Evolutionary conservation across 371 early-diverging fungal genomes (phyloP).

Genomic region (Mucor circinelloides): DNA sequence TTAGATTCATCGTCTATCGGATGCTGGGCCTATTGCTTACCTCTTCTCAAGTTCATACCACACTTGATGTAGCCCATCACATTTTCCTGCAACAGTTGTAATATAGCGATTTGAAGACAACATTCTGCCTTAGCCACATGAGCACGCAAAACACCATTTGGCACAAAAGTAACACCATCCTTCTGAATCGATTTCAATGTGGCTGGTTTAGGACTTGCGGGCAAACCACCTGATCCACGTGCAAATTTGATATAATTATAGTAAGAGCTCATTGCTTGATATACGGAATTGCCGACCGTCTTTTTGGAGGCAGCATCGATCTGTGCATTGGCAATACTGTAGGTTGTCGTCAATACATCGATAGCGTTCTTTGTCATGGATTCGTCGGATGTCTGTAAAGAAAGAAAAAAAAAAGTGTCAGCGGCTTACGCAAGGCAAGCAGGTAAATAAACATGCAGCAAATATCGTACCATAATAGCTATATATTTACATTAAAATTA

Average conservation of each 20-base stretch:
- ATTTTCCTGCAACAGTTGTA: conserved; percentile 62
- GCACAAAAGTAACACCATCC: conserved; percentile 42
- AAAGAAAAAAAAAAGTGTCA: background rate
- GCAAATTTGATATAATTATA: conserved; percentile 51
- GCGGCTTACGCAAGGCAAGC: background rate
- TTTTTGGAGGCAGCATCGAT: conserved; percentile 63
- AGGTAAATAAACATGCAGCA: background rate
- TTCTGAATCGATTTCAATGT: conserved; percentile 35
- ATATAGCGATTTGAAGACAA: conserved; percentile 60
- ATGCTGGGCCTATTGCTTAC: conserved; percentile 27
- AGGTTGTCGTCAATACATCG: conserved; percentile 51
- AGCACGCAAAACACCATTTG: conserved; percentile 65
- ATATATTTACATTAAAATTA: conserved; percentile 12
- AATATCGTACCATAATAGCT: conserved; percentile 37
- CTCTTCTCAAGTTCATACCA: conserved; percentile 64
- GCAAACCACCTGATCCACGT: conserved; percentile 36
- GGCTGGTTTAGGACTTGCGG: conserved; percentile 45
- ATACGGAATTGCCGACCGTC: conserved; percentile 45
- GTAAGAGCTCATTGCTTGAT: conserved; percentile 43
- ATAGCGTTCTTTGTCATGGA: conserved; percentile 59
- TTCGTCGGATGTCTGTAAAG: conserved; percentile 54
- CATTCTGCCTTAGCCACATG: conserved; percentile 65
- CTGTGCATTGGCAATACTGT: conserved; percentile 60
- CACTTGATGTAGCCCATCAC: conserved; percentile 67
- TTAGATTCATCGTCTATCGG: background rate